Conservation (phyloP, 176 grass and related monocot genomes). For the Aegilops umbellulata region DNA sequence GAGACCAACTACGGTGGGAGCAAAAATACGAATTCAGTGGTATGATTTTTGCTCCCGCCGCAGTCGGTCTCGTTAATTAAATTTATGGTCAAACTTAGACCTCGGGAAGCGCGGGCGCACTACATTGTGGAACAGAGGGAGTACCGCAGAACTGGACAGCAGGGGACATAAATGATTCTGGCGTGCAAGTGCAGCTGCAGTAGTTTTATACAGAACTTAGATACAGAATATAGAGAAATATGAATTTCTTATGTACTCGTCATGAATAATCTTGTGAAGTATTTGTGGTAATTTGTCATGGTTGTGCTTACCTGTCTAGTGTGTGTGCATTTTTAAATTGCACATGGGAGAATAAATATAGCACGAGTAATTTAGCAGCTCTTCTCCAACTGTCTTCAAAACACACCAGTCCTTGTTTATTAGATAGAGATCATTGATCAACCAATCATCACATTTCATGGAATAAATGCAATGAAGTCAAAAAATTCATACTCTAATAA, state of each 20-base stretch:
- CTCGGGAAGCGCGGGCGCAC: no score
- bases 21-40: no score
- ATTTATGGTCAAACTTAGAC: no score
- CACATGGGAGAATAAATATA: not conserved
- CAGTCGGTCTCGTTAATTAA: no score
- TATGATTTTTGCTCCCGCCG: no score
- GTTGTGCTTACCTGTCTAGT: not conserved
- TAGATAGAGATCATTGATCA: not conserved
- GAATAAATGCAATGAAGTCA: slow-evolving; percentile 10
- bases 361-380: not conserved
- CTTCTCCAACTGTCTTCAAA: not conserved
- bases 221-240: slow-evolving; percentile 19
- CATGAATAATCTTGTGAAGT: slow-evolving; percentile 2
- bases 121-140: no score
- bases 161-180: slow-evolving; percentile 64
- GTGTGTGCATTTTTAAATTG: not conserved
- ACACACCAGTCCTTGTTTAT: not conserved
- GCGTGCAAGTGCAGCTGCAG: slow-evolving; percentile 50
- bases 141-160: slow-evolving; percentile 60
- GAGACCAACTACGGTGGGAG: no score
- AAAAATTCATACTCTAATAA: not conserved
- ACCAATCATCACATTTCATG: not conserved
- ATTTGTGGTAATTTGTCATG: slow-evolving; percentile 3
- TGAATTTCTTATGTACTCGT: not conserved
- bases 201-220: slow-evolving; percentile 15